Base-by-base conservation (phyloP, 2,329 filamentous ascomycete species). In the Verticillium albo-atrum region DNA sequence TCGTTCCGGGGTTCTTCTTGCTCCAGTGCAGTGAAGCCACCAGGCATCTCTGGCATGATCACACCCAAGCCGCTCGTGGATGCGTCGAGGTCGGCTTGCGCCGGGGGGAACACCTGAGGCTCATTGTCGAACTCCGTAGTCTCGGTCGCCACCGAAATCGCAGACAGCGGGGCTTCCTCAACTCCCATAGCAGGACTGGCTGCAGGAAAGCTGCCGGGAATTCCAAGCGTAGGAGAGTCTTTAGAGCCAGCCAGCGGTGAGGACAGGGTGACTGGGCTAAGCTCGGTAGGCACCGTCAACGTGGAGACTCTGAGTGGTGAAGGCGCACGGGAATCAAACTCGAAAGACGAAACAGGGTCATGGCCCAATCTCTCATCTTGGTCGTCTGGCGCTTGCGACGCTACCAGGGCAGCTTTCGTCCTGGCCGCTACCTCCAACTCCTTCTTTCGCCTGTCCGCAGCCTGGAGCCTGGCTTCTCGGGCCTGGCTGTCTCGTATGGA, bases 401-500 rank as follows among this genome's bases (percentile, higher is more conserved):
- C 61, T 2, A 64, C 62, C 30, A 62, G 59, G 9, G 60, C 63
- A 15, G 68, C 70, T 68, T 82, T 75, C 60, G 77, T 70, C 63
- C 74, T 72, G 59, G 77, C 74, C 56, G 76, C 75, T 61, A 74
- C 75, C 65, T 82, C 78, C 68, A 80, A 72, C 63, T 83, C 81
- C 68, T 78, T 77, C 67, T 74, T 81, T 62, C 79, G 77, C 64
- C 79, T 82, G 62, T 85, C 82, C 25, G 80, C 81, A 34, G 82
- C 82, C 56, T 76, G 76, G 70, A 80, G 75, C 68, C 80, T 79
- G 56, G 79, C 80, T 60, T 82, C 81, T n/a, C 78, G 74, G 60
- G 83, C 87, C 68, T 90, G 87, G 66, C 79, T 89, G 68, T 91
- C 89, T 63, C 89, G 84, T 54, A 95, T 87, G n/a, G 89, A 91